Evolutionary conservation across 1,284 basidiomycete genomes (phyloP), one percentile per base, ranked within the genome.

Genomic region (Marasmius oreades): DNA sequence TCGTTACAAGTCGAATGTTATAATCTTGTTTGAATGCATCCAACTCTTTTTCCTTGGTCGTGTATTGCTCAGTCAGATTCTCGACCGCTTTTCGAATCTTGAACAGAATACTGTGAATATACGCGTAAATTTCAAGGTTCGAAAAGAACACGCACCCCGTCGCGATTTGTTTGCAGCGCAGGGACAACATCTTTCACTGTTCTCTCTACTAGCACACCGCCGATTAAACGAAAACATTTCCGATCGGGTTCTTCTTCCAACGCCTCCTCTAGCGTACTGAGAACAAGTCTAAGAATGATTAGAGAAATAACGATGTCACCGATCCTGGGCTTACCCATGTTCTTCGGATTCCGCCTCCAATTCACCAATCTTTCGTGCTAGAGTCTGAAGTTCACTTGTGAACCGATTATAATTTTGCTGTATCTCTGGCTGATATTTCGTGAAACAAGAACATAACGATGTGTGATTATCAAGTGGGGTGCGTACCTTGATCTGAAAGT

Each of bases 171-270:
- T 70, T 92, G 84, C 43, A 98, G 73, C 22, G 91, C 87, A 42
- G 96, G 96, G 33, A 94, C 86, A 33, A 99, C 94, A 65, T 99
- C 97, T 68, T 91, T 88, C 46, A 99, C 97, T 0, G 94, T 98
- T 48, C 95, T 83, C 71, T 99, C 95, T 24, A 98, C 95, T 8
- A 99, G 82, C 2, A 98, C 89, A 28, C 96, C 97, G 11, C 97
- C 97, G 59, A 99, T 92, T 63, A 99, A 80, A 51, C 97, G 87
- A 75, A 98, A 99, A 73, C 97, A 99, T 74, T 93, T 95, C 59
- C 97, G 86, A 67, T 87, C 81, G 23, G 96, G 94, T 59, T 96
- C 92, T 57, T 82, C 81, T 31, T 77, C 79, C 43, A 91, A 76
- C 7, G 86, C 86, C 63, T 95, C 88, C 58, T 88, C 82, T 26